Evolutionary conservation across 371 early-diverging fungal species (phyloP), one percentile per base, ranked within the genome.

Genomic region (Chytridium lagenaria): DNA sequence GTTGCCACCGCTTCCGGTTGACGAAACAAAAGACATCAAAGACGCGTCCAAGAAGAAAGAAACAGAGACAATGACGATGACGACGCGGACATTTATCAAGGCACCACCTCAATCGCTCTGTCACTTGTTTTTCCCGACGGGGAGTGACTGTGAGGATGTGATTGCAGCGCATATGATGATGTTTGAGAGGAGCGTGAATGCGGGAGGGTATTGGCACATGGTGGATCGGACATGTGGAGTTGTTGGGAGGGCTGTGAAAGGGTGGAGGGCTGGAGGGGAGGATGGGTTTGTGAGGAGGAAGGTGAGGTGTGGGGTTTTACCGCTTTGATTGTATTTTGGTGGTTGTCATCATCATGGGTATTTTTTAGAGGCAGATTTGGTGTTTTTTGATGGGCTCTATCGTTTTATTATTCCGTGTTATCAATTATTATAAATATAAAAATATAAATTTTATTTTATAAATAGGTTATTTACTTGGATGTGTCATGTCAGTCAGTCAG

Each of bases 101-200:
- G 73, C 75, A 0, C 81, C 81, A 0, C 80, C 84, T 28, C 51
- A 64, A 22, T 0, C 7, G 22, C 26, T 49, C 33, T 30, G 69
- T 19, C 75, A 78, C 69, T 30, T 80, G 37, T 81, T 81, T 69
- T 63, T 34, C 16, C 66, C 77, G 23, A 57, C 77, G 5, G 38
- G 59, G 2, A 67, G 44, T 30, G 80, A 79, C 67, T 50, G n/a
- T 19, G 39, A 49, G 37, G 80, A 81, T 61, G 84, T 78, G 64
- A 80, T 84, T 26, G 70, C 67, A 36, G 84, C 78, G 3, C 84
- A 84, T 69, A 82, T 81, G 78, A 64, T 59, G 33, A 77, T 84
- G 80, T 81, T 84, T 61, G 59, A 40, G 19, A 69, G 81, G 28
- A 61, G 68, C 16, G 34, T 39, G 31, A 82, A 84, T 57, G 67